Evolutionary conservation across 257 asterid species (phyloP), one percentile per base, ranked within the genome.

Genomic region (Agastache rugosa): DNA sequence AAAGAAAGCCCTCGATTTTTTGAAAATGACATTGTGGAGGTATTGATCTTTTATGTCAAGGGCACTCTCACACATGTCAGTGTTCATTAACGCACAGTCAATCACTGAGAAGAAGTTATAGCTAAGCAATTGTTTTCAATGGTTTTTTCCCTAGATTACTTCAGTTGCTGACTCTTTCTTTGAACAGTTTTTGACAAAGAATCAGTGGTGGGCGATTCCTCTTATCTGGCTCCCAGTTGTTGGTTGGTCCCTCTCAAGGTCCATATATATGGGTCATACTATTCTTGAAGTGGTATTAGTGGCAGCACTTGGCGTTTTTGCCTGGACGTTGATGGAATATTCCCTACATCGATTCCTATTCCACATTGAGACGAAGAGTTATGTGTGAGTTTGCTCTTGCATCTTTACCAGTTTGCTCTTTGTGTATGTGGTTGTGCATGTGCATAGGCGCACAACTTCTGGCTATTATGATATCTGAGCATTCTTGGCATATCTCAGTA

Each of bases 1-100:
- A 94, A 82, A 78, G 95, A 90, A 82, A 90, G 97, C 80, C 98
- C 98, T 51, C 86, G 96, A 37, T 94, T 91, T 79, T 94, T 94
- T 44, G 87, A 80, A 80, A 94, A 89, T 79, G 91, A 86, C 73
- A 72, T 90, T 74, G 82, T 88, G 89, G 98, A 94, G 98, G 98
- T 89, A 83, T 15, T 48, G 29, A 51, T 77, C 59, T 47, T 54
- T 47, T 15, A 23, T 47, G 19, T 23, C 0, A 6, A 11, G 17
- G 53, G 17, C 71, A 72, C 35, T 51, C 6, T 16, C 72, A 10
- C 23, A 10, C 55, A 53, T 53, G 51, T 48, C 16, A 11, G 34
- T 58, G 23, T 47, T 69, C 14, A 3, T 9, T 37, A 19, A 17
- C 29, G 29, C 29, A 23, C 19, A 64, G 39, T 8, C 51, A 5